phyloP scores from a whole-genome alignment of 2,329 filamentous ascomycete genomes.

The Helotiales sp. region DNA sequence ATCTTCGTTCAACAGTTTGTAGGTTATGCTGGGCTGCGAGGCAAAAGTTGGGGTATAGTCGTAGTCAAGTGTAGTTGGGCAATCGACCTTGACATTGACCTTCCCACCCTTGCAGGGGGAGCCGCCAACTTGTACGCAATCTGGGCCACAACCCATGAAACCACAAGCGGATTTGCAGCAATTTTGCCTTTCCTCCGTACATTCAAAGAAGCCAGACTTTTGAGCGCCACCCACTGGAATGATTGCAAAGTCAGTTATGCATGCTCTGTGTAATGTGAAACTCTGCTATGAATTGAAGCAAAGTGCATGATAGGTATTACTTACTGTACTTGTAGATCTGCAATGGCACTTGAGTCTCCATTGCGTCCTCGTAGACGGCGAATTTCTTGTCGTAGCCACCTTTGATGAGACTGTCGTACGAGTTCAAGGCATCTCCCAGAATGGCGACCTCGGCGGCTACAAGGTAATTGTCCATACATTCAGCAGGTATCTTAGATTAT shows the following conservation, averaged over 20 bases:
- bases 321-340: conserved; percentile 1
- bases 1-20: neutral
- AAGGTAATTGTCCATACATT: neutral
- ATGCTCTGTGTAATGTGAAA: neutral
- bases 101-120: neutral
- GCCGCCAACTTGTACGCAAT: neutral
- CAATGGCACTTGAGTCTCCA: neutral
- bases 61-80: neutral
- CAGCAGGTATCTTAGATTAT: neutral
- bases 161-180: neutral
- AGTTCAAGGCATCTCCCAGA: neutral
- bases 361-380: neutral
- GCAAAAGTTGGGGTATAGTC: neutral
- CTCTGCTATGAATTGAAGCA: neutral
- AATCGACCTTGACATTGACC: neutral
- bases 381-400: conserved; percentile 4
- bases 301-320: neutral
- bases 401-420: neutral
- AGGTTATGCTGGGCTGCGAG: neutral
- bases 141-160: neutral
- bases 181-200: neutral
- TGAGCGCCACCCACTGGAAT: neutral
- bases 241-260: neutral
- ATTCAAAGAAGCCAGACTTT: conserved; percentile 3
- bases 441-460: neutral